Base-by-base conservation (phyloP, 192 early-diverging fungal species). In the Linnemannia hyalina region DNA sequence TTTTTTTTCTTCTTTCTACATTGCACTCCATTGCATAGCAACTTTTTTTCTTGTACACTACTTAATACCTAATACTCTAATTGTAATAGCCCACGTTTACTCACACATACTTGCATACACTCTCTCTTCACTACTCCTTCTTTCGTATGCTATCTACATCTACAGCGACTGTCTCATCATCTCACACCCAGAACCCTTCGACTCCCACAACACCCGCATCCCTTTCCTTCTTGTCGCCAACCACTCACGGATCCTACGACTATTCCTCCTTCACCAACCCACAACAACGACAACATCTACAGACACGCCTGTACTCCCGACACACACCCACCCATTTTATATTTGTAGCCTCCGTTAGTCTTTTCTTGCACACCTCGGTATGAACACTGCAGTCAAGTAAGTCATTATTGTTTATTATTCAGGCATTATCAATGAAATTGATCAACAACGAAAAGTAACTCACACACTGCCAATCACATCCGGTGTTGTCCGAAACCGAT, bases 321-420 rank as follows among this genome's bases (percentile, higher is more conserved):
- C 60, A 32, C 29, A 65, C 13, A 63, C 10, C 10, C 60, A 65
- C 13, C 10, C 9, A 63, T 10, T 32, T 15, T 16, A 29, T 65
- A 26, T 26, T 57, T 57, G 55, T 65, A 65, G n/a, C 35, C 11
- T 65, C 26, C 13, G 60, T 29, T 65, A 65, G 60, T 65, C 60
- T 9, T 65, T 32, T 13, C n/a, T 32, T 32, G 60, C 32, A 65
- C 42, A 38, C 71, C 82, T 76, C 71, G 77, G 71, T 46, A 91
- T 89, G 90, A 89, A 88, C 68, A 88, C 75, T 77, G 68, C 70
- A 68, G 82, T 81, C 77, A 81, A 82, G 77, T 77, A 85, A 75
- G 82, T 77, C 46, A 35, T 46, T 26, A 5, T 10, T 32, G n/a
- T 29, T 65, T 65, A 22, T 22, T 6, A 23, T 55, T 63, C 60